Evolutionary conservation across 805 yeast species (phyloP).

Genomic region (Saccharomycopsis sp.): DNA sequence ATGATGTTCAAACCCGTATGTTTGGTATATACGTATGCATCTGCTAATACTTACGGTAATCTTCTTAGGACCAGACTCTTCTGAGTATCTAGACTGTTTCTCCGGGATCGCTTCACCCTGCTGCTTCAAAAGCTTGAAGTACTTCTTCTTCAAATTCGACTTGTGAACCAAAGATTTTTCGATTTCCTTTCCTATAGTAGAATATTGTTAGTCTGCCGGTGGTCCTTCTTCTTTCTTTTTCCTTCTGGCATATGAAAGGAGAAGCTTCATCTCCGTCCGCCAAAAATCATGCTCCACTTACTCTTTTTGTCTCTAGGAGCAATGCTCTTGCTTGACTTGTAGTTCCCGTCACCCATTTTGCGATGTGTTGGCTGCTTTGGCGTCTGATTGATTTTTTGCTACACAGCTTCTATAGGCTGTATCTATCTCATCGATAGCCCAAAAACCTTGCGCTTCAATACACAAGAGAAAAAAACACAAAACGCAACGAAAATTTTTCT

Average conservation of each 20-base stretch:
- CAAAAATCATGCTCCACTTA: too few species aligned
- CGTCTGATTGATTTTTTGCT: too few species aligned
- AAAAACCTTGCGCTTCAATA: neutral
- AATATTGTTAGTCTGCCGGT: conserved; percentile 3
- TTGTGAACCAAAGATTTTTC: conserved; percentile 70
- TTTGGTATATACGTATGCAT: conserved; percentile 3
- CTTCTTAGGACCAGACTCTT: neutral
- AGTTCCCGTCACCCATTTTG: neutral
- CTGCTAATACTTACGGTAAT: conserved; percentile 16
- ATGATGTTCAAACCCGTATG: neutral
- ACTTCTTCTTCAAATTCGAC: conserved; percentile 73
- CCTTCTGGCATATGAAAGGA: too few species aligned
- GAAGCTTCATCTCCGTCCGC: too few species aligned
- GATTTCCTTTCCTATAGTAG: conserved; percentile 53
- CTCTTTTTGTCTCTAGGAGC: conserved; percentile 1
- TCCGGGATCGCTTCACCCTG: conserved; percentile 58
- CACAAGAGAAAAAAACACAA: neutral
- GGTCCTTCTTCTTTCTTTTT: too few species aligned
- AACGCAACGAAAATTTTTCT: neutral
- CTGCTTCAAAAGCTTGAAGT: conserved; percentile 68
- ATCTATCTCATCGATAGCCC: neutral
- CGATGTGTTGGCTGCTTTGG: neutral
- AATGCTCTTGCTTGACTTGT: neutral
- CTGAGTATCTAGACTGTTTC: conserved; percentile 22
- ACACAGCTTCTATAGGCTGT: too few species aligned